Percentiles rank a stretch among this genome's conserved stretches.
These are phyloP conservation scores for Eucalyptus virginea DNA, from an alignment of 345 rosid species.

Conservation along the genomic window DNA sequence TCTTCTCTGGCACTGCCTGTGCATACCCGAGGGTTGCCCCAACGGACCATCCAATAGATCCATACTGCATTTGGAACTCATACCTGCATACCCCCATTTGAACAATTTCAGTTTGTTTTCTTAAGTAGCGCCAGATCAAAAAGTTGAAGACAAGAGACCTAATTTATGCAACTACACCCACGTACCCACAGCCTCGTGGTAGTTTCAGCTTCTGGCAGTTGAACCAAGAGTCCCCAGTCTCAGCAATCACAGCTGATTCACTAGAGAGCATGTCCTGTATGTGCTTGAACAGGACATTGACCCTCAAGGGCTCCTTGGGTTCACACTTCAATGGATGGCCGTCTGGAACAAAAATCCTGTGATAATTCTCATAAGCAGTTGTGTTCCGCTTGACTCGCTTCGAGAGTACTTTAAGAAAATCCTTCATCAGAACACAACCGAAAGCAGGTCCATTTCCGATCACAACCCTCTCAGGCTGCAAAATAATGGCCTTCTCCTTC, in stretches of 20 bases:
- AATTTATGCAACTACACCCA: neutral
- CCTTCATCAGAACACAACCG: constrained; percentile 73
- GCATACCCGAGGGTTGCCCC: constrained; percentile 87
- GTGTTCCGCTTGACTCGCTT: constrained; percentile 39
- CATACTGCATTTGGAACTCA: constrained; percentile 88
- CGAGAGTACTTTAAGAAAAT: constrained; percentile 46
- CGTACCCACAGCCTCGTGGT: constrained; percentile 71
- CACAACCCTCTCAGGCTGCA: constrained; percentile 65
- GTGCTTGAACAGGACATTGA: constrained; percentile 62
- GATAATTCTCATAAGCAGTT: constrained; percentile 64
- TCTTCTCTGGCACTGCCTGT: constrained; percentile 61
- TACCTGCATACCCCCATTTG: constrained; percentile 22
- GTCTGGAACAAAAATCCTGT: constrained; percentile 58
- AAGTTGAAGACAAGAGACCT: neutral
- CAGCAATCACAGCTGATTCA: constrained; percentile 70
- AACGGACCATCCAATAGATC: constrained; percentile 86
- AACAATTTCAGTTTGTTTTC: neutral
- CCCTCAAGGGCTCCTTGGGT: constrained; percentile 60
- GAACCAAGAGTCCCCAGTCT: constrained; percentile 89
- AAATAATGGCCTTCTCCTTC: constrained; percentile 73
- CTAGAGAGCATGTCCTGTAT: constrained; percentile 62
- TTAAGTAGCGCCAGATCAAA: neutral
- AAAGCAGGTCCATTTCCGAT: constrained; percentile 64
- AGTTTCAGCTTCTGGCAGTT: constrained; percentile 76
- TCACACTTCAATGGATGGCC: constrained; percentile 39